These are phyloP conservation scores for Perkinsela sp. DNA, from an alignment of 208 protist species.

Conservation along the genomic window DNA sequence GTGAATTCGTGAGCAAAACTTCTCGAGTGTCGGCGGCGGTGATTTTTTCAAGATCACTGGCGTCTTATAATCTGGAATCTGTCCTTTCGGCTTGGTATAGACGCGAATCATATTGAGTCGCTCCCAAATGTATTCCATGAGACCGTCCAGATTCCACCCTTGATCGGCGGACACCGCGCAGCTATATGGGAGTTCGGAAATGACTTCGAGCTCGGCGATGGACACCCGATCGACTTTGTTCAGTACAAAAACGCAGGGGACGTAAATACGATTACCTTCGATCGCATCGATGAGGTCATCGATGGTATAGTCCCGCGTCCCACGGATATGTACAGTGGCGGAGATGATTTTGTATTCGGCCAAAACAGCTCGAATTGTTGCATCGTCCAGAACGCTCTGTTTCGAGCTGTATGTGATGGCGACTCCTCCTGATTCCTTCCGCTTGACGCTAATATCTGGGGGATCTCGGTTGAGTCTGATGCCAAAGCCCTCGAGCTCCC, in stretches of 20 bases:
- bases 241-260: slow-evolving; percentile 81
- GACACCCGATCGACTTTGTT: slow-evolving; percentile 97
- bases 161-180: slow-evolving; percentile 83
- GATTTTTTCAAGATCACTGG: slow-evolving; percentile 77
- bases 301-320: slow-evolving; percentile 48
- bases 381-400: slow-evolving; percentile 55
- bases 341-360: slow-evolving; percentile 81
- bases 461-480: slow-evolving; percentile 88
- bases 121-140: slow-evolving; percentile 94
- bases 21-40: slow-evolving; percentile 60
- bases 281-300: slow-evolving; percentile 94
- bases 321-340: slow-evolving; percentile 71
- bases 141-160: slow-evolving; percentile 84
- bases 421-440: slow-evolving; percentile 70
- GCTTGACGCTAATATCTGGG: slow-evolving; percentile 80
- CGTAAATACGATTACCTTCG: slow-evolving; percentile 82
- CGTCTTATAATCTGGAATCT: slow-evolving; percentile 85
- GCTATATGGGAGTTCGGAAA: slow-evolving; percentile 78
- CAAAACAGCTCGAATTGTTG: slow-evolving; percentile 68
- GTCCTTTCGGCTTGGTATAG: slow-evolving; percentile 90
- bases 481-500: slow-evolving; percentile 91
- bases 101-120: slow-evolving; percentile 84
- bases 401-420: slow-evolving; percentile 50
- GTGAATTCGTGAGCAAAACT: slow-evolving; percentile 90
- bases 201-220: slow-evolving; percentile 85